Conservation (phyloP, 116 monocot genomes). For the Dioscorea cayenensis region DNA sequence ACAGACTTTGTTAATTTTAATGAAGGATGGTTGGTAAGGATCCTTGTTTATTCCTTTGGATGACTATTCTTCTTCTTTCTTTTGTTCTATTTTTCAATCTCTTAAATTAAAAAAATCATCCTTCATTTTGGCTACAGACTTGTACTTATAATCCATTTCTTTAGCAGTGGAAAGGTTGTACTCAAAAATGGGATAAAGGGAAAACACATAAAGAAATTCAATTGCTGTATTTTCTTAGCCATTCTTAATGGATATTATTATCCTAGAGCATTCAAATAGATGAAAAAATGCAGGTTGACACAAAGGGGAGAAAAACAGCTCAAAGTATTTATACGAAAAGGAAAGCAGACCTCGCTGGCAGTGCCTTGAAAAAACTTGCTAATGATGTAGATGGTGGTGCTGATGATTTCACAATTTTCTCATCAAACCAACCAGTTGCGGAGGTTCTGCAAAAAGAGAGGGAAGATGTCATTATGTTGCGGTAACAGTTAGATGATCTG, state of each 20-base stretch:
- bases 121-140: no score
- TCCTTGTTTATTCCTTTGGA: no score
- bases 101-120: no score
- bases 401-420: constrained; percentile 29
- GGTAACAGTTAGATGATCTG: constrained; percentile 54
- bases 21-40: no score
- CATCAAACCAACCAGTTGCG: constrained; percentile 10
- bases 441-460: constrained; percentile 33
- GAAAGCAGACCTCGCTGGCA: constrained; percentile 25
- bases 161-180: no score
- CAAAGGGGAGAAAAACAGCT: constrained; percentile 34
- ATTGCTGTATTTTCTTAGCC: neutral
- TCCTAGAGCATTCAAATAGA: neutral
- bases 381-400: constrained; percentile 16
- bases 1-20: no score
- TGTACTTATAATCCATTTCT: no score
- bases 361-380: constrained; percentile 5
- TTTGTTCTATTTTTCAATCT: no score
- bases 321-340: constrained; percentile 47
- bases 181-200: no score
- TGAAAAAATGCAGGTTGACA: constrained; percentile 25
- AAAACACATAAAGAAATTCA: neutral
- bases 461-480: constrained; percentile 50
- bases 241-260: neutral
- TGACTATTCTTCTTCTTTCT: no score